Conservation (phyloP, 2,329 filamentous ascomycete species). For the Colletotrichum tropicicola region DNA sequence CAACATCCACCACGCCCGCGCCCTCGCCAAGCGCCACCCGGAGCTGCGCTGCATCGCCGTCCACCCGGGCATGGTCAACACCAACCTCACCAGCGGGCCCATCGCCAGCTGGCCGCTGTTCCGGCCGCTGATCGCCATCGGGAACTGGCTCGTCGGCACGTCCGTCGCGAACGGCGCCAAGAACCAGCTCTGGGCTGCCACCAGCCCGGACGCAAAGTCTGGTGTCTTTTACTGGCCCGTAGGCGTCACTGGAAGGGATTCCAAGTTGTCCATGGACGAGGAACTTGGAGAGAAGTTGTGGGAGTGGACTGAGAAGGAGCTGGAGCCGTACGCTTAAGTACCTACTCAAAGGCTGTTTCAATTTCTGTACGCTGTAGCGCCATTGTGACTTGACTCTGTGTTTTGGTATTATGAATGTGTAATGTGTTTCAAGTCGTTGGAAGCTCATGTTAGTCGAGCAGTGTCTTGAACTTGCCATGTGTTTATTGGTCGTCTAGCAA, state of each 20-base stretch:
- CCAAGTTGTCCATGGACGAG: conserved; percentile 35
- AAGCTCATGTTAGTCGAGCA: too few species aligned
- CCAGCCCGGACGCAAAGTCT: conserved; percentile 30
- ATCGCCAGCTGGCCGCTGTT: conserved; percentile 14
- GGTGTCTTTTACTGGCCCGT: conserved; percentile 45
- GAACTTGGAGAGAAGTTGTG: conserved; percentile 41
- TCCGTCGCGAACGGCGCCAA: conserved; percentile 21
- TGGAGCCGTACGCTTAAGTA: conserved; percentile 28
- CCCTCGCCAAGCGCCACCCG: conserved; percentile 44
- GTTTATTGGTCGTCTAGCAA: too few species aligned
- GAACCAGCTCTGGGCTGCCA: conserved; percentile 31
- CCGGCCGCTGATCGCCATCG: neutral
- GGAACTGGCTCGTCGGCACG: neutral
- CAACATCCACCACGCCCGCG: conserved; percentile 34
- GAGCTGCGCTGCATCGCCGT: conserved; percentile 53
- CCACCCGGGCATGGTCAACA: conserved; percentile 50
- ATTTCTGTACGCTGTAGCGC: too few species aligned
- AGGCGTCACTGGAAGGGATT: conserved; percentile 36
- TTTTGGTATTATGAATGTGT: too few species aligned
- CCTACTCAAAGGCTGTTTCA: too few species aligned
- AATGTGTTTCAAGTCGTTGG: too few species aligned
- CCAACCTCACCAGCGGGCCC: conserved; percentile 33
- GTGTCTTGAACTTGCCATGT: too few species aligned
- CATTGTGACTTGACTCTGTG: too few species aligned
- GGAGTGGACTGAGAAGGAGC: conserved; percentile 46